Evolutionary conservation across 164 flowering plant species (phyloP), one percentile per base, ranked within the genome.

Genomic region (Umbilicus rupestris): DNA sequence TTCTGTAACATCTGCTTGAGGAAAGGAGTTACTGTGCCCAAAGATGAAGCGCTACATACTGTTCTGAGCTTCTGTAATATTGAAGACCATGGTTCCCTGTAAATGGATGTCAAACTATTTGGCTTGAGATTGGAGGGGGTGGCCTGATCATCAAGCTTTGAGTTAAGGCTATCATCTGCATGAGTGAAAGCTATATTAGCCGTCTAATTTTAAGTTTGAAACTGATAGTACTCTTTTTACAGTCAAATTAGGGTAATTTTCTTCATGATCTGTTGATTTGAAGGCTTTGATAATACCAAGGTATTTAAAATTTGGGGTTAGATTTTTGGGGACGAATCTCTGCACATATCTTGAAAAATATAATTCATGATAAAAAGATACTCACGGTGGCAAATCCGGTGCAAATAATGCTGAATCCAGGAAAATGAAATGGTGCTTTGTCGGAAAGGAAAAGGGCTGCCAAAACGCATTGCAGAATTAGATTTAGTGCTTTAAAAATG

Each of bases 111-210:
- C 59, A 24, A 52, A 26, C 31, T 52, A 52, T 52, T 11, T 24
- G 59, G 31, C 55, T 71, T 49, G 79, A 64, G 63, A 79, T 75
- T 0, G 84, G 81, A 74, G 86, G 81, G 71, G 74, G 76, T 11
- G 74, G 71, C 72, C 79, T 81, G 69, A 92, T 86, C 80, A 79
- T 70, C 44, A 78, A 14, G 66, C 94, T 86, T 66, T 83, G 94
- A 33, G 81, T 24, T 67, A 89, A 92, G 42, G 96, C 92, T 70
- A 82, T 66, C 87, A 86, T 69, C 98, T 92, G 79, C 79, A 79
- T 5, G 60, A 62, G 60, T 35, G n/a, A 47, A 50, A 10, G n/a
- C 19, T 1, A 28, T 20, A n/a, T 50, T 33, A 31, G 45, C 8
- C 17, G 7, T n/a, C 9, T 49, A 4, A n/a, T 8, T 39, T 39